These are phyloP conservation scores for Quercus phellos DNA, from an alignment of 331 rosid species.

Conservation along the genomic window DNA sequence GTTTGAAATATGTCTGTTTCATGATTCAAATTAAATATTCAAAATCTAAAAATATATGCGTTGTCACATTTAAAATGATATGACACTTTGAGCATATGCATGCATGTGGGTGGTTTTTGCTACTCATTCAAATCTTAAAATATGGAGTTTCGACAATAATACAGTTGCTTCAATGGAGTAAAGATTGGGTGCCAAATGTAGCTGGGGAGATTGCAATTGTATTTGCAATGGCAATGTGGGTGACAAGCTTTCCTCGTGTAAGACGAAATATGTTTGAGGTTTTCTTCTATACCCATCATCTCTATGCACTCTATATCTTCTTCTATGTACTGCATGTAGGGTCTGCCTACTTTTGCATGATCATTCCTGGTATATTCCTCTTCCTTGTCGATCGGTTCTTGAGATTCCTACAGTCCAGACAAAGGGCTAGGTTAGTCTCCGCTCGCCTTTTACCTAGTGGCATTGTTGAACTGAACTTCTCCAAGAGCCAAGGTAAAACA, in stretches of 20 bases:
- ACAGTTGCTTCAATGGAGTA: constrained; percentile 55
- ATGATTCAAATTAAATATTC: no score
- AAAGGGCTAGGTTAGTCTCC: constrained; percentile 32
- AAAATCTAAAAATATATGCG: no score
- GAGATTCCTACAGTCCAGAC: constrained; percentile 57
- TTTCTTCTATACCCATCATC: constrained; percentile 68
- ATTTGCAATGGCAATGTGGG: constrained; percentile 55
- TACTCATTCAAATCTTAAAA: no score
- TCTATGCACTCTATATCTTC: constrained; percentile 50
- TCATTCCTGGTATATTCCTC: constrained; percentile 69
- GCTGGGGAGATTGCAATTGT: constrained; percentile 53
- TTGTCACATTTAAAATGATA: no score
- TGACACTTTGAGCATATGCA: no score
- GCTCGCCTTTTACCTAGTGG: constrained; percentile 57
- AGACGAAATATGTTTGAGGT: constrained; percentile 70
- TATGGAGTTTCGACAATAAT: background rate
- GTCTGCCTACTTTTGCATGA: constrained; percentile 40
- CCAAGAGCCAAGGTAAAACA: constrained; percentile 46
- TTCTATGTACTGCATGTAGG: constrained; percentile 65
- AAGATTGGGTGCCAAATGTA: constrained; percentile 45
- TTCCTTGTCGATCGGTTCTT: constrained; percentile 56
- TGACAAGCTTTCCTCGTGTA: constrained; percentile 36
- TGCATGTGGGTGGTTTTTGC: no score
- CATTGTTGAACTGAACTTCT: constrained; percentile 54
- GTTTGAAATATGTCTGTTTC: no score